Base-by-base conservation (phyloP, 805 yeast genomes). In the Peterozyma xylosa region DNA sequence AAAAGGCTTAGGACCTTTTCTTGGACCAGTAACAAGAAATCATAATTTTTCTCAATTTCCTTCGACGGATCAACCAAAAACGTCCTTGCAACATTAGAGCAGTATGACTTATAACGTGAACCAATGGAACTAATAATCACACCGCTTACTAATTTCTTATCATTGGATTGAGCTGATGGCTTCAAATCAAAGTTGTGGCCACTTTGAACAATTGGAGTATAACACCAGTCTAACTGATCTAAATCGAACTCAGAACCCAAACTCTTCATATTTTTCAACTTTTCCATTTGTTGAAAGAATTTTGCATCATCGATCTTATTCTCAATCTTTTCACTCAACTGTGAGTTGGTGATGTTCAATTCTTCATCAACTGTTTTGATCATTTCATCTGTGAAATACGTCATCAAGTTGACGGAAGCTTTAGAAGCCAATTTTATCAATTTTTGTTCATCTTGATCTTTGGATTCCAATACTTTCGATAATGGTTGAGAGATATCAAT, bases 281-380 rank as follows among this genome's bases (percentile, higher is more conserved):
- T 64, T 11, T 70, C 70, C 62, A 70, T 70, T 35, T 63, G 60
- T 45, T 72, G 72, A 60, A 82, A 76, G 67, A 85, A 84, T 52
- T 76, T 79, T n/a, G 67, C 66, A 55, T 85, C 87, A 55, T 88
- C 96, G 53, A 91, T 83, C 60, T 82, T 84, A 56, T 74, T 79
- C 59, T 89, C 96, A 42, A 91, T 73, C 55, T 73, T 74, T 50
- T 87, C 93, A 45, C 88, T 74, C 41, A 91, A 63, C 55, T 80
- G 78, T 4, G 77, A 67, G 62, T 91, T 88, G 30, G 91, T 67
- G 35, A 88, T 77, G 52, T 79, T 81, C 48, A 74, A 65, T 53
- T 89, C 97, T 55, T 89, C 96, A 62, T 91, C 98, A 32, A 91
- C 86, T 42, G 84, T 75, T 42, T 74, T 75, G 57, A 87, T 82